These are phyloP conservation scores for Leptographium lundbergii DNA, from an alignment of 2,329 filamentous ascomycete genomes.

Conservation along the genomic window DNA sequence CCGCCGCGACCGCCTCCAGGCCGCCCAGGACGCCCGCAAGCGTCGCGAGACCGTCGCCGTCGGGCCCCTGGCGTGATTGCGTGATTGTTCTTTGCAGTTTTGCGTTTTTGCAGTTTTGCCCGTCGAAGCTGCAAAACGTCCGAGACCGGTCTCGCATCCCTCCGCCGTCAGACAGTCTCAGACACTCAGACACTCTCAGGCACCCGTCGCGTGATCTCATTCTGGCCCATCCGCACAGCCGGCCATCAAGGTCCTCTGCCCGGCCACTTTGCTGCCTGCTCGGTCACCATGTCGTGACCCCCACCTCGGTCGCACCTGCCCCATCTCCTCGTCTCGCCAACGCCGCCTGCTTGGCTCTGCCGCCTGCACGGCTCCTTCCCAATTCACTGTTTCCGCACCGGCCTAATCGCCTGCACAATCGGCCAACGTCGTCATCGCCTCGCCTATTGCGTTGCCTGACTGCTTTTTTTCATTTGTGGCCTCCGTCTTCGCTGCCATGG, in stretches of 20 bases:
- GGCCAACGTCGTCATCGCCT: not conserved
- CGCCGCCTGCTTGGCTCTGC: not conserved
- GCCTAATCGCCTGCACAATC: not conserved
- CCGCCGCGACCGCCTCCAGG: conserved; percentile 27
- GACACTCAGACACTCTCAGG: not conserved
- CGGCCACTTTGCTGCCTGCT: not conserved
- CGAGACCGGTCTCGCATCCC: not conserved
- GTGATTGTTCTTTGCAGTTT: no score
- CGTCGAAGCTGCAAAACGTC: not conserved
- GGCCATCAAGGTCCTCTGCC: not conserved
- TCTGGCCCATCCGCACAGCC: not conserved
- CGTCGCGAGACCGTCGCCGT: conserved; percentile 41
- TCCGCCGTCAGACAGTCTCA: not conserved
- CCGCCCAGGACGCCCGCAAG: conserved; percentile 30
- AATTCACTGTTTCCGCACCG: not conserved
- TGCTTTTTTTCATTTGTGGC: not conserved
- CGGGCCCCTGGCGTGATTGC: conserved; percentile 29
- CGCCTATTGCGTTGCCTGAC: not conserved
- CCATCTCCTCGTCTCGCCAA: not conserved
- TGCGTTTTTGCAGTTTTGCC: no score
- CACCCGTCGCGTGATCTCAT: not conserved
- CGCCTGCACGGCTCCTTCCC: not conserved
- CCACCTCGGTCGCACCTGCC: not conserved
- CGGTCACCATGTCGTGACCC: not conserved
- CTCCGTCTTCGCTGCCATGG: not conserved